phyloP scores from a whole-genome alignment of 2,329 filamentous ascomycete species.

The Colletotrichum tanaceti region DNA sequence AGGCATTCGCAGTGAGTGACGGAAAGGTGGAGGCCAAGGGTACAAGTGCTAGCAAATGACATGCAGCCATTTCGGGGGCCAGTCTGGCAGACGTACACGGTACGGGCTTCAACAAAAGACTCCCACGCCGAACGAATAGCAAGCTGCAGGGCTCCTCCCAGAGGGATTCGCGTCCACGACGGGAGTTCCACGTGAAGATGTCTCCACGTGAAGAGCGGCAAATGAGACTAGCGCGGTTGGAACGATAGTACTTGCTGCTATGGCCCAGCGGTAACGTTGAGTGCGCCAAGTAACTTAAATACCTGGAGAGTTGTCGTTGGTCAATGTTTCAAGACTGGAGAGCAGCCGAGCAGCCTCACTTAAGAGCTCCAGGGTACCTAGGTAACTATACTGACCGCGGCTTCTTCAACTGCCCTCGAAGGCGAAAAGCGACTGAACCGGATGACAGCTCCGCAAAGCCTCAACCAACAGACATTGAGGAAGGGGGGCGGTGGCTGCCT shows the following conservation, averaged over 20 bases:
- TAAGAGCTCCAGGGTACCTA: neutral
- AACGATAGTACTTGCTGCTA: conserved; percentile 26
- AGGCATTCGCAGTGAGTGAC: conserved; percentile 15
- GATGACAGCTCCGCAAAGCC: neutral
- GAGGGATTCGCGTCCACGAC: conserved; percentile 4
- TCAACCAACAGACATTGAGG: neutral
- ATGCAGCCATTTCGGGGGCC: conserved; percentile 23
- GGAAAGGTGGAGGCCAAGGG: conserved; percentile 17
- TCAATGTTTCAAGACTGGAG: neutral
- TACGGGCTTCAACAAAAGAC: conserved; percentile 6
- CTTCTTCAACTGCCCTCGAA: neutral
- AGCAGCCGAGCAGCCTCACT: neutral
- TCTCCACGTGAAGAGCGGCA: conserved; percentile 28
- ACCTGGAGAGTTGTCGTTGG: conserved; percentile 15
- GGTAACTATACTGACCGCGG: neutral
- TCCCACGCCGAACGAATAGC: neutral
- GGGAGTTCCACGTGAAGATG: conserved; percentile 37
- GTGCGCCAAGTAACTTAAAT: conserved; percentile 19
- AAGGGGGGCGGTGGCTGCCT: neutral
- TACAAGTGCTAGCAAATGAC: conserved; percentile 2
- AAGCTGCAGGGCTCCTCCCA: conserved; percentile 27
- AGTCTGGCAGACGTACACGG: conserved; percentile 12
- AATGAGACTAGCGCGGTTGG: conserved; percentile 30
- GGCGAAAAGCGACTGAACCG: neutral
- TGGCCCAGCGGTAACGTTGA: neutral